Percentiles rank a stretch among this genome's conserved stretches.
phyloP scores from a whole-genome alignment of 257 asterid species.

The Apocynum venetum region DNA sequence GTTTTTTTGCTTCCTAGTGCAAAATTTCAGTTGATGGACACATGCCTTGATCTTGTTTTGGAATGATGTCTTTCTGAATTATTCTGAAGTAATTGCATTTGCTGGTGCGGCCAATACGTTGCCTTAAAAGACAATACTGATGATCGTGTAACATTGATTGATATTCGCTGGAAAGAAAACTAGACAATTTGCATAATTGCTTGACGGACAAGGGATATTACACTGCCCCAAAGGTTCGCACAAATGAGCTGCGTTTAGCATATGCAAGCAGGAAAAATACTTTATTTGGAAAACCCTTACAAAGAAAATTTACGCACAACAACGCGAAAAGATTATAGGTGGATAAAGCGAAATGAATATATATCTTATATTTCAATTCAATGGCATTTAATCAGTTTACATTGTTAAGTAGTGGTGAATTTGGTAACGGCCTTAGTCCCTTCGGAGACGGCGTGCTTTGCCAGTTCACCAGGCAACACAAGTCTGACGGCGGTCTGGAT shows the following conservation, averaged over 20 bases:
- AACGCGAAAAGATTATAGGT: too few species aligned
- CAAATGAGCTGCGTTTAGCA: too few species aligned
- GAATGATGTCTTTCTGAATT: background rate
- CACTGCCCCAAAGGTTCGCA: too few species aligned
- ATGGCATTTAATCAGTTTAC: background rate
- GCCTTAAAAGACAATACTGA: background rate
- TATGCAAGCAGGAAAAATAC: too few species aligned
- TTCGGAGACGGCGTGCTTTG: slow-evolving; percentile 50
- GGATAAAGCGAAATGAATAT: background rate
- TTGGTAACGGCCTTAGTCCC: slow-evolving; percentile 43
- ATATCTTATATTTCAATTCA: background rate
- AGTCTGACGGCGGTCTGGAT: slow-evolving; percentile 51
- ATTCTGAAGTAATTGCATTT: background rate
- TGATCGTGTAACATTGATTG: background rate
- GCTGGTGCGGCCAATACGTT: background rate
- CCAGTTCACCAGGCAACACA: slow-evolving; percentile 62
- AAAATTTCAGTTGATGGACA: background rate
- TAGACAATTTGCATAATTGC: too few species aligned
- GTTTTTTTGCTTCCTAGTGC: background rate
- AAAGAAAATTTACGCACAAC: too few species aligned
- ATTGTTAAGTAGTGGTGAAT: slow-evolving; percentile 47
- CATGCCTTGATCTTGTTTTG: background rate
- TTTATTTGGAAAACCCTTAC: too few species aligned
- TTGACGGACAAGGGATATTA: too few species aligned
- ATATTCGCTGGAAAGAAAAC: too few species aligned